Conservation (phyloP, 176 grass and related monocot genomes). For the Sorghum bicolor region Sorghum_bicolor_NCBIv3 NC_012877.2:13985501-13986000, state of each 20-base stretch:
- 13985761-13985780: neutral
- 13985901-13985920: neutral
- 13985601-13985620: slow-evolving; percentile 1
- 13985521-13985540: neutral
- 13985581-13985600: neutral
- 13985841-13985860: slow-evolving; percentile 24
- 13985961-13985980: neutral
- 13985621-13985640: neutral
- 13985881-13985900: neutral
- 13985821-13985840: slow-evolving; percentile 8
- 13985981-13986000: neutral
- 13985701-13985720: neutral
- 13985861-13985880: neutral
- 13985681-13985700: neutral
- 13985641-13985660: neutral
- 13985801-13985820: neutral
- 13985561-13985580: neutral
- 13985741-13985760: too few relatives aligned
- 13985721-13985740: neutral
- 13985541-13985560: neutral
- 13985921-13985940: neutral
- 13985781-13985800: neutral
- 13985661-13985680: neutral
- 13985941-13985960: neutral
- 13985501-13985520: neutral